Evolutionary conservation across 305 asterid species (phyloP).

Genomic region (Lippia alba): DNA sequence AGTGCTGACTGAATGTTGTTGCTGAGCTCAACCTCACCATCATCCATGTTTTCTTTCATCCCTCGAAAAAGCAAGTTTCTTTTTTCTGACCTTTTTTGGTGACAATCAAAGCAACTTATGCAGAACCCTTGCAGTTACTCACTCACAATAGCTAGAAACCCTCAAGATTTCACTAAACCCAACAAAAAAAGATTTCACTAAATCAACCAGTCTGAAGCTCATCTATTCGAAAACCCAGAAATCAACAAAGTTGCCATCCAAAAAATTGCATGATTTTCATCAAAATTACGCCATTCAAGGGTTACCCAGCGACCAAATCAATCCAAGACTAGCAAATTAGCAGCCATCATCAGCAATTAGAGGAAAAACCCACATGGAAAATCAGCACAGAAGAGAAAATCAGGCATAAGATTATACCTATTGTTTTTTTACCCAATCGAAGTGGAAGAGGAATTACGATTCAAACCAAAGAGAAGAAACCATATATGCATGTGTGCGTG

Average conservation of each 20-base stretch:
- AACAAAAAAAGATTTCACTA: too few relatives aligned
- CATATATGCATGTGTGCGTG: background rate
- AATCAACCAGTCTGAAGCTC: slow-evolving; percentile 2
- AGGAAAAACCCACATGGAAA: slow-evolving; percentile 11
- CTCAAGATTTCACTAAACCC: background rate
- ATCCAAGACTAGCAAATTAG: too few relatives aligned
- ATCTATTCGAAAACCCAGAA: slow-evolving; percentile 5
- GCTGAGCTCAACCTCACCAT: slow-evolving; percentile 46
- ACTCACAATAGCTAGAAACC: background rate
- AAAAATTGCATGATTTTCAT: slow-evolving; percentile 3
- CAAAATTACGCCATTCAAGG: slow-evolving; percentile 10
- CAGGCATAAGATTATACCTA: slow-evolving; percentile 15
- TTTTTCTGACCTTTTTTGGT: too few relatives aligned
- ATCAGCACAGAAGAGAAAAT: slow-evolving; percentile 16
- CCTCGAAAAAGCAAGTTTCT: background rate
- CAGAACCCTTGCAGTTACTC: slow-evolving; percentile 7
- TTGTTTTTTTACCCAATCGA: background rate
- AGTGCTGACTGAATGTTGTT: slow-evolving; percentile 41
- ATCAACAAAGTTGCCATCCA: slow-evolving; percentile 24
- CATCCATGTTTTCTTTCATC: slow-evolving; percentile 39
- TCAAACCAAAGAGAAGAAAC: background rate
- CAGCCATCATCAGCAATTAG: slow-evolving; percentile 17
- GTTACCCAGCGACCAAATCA: slow-evolving; percentile 16
- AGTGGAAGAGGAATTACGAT: slow-evolving; percentile 34
- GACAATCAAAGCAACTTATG: too few relatives aligned